These are phyloP conservation scores for Pisolithus tinctorius DNA, from an alignment of 768 basidiomycete genomes.

Conservation along the genomic window DNA sequence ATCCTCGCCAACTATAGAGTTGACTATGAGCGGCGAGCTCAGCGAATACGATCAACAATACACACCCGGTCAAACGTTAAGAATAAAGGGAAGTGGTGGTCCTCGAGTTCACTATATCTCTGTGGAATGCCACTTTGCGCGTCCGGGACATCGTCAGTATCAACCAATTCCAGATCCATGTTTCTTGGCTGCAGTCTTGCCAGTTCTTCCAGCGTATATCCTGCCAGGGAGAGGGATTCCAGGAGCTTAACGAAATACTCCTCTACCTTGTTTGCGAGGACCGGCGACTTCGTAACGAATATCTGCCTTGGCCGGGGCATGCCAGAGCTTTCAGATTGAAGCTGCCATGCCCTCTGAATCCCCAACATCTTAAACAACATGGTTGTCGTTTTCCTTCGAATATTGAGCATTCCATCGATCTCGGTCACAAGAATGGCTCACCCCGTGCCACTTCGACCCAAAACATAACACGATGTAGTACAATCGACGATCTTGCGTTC, in stretches of 20 bases:
- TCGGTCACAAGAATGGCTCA: slow-evolving; percentile 13
- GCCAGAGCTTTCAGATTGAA: slow-evolving; percentile 17
- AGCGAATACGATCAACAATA: background rate
- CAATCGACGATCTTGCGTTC: slow-evolving; percentile 58
- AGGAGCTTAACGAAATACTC: slow-evolving; percentile 53
- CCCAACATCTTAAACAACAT: slow-evolving; percentile 74
- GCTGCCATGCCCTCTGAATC: slow-evolving; percentile 50
- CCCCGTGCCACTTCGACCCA: slow-evolving; percentile 74
- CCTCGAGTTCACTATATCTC: slow-evolving; percentile 48
- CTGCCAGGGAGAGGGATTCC: slow-evolving; percentile 34
- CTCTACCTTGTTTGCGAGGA: slow-evolving; percentile 59
- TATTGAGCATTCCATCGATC: background rate
- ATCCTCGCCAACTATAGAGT: slow-evolving; percentile 16
- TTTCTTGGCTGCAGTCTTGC: slow-evolving; percentile 16
- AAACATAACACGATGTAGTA: slow-evolving; percentile 53
- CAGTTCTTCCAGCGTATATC: slow-evolving; percentile 34
- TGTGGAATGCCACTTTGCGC: slow-evolving; percentile 28
- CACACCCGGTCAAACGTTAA: slow-evolving; percentile 57
- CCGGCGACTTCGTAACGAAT: slow-evolving; percentile 64
- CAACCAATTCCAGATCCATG: slow-evolving; percentile 24
- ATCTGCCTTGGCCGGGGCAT: slow-evolving; percentile 53
- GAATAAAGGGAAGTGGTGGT: slow-evolving; percentile 64
- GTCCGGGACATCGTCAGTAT: slow-evolving; percentile 32
- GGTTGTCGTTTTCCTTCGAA: slow-evolving; percentile 60
- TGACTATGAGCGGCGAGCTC: background rate